These are phyloP conservation scores for Phytophthora macrochlamydospora DNA, from an alignment of 352 stramenopile genomes.

Conservation along the genomic window DNA sequence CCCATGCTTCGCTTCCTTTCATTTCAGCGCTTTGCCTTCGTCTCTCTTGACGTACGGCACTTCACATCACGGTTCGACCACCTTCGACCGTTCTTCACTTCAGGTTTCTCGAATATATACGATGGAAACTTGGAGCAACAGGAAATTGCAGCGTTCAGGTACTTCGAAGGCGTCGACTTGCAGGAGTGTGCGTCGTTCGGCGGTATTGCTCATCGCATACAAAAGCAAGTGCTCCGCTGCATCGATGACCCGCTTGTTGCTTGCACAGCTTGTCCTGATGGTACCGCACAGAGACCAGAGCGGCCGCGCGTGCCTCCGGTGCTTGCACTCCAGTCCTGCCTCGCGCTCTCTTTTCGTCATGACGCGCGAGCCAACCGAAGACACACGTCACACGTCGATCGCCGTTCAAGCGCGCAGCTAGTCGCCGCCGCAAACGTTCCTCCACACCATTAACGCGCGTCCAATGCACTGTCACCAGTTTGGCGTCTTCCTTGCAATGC, in stretches of 20 bases:
- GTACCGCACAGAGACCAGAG: conserved; percentile 34
- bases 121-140: background rate
- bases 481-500: too few species aligned
- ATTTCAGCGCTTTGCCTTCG: too few species aligned
- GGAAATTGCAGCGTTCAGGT: background rate
- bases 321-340: conserved; percentile 28
- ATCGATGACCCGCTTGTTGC: background rate
- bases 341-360: conserved; percentile 20
- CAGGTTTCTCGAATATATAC: too few species aligned
- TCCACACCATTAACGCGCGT: background rate
- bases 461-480: background rate
- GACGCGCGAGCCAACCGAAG: conserved; percentile 10
- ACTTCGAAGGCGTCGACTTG: background rate
- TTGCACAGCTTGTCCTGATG: conserved; percentile 19
- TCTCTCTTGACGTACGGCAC: too few species aligned
- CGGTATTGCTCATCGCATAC: background rate
- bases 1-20: too few species aligned
- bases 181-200: background rate
- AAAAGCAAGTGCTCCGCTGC: background rate
- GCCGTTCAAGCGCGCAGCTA: conserved; percentile 10
- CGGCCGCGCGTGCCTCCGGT: conserved; percentile 24
- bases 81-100: too few species aligned
- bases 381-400: conserved; percentile 15
- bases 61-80: too few species aligned
- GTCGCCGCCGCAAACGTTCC: background rate